A percentile compares a stretch with the other conserved stretches of the same genome.
Conservation (phyloP, 1,284 basidiomycete species). For the Trichosporon sp. region DNA sequence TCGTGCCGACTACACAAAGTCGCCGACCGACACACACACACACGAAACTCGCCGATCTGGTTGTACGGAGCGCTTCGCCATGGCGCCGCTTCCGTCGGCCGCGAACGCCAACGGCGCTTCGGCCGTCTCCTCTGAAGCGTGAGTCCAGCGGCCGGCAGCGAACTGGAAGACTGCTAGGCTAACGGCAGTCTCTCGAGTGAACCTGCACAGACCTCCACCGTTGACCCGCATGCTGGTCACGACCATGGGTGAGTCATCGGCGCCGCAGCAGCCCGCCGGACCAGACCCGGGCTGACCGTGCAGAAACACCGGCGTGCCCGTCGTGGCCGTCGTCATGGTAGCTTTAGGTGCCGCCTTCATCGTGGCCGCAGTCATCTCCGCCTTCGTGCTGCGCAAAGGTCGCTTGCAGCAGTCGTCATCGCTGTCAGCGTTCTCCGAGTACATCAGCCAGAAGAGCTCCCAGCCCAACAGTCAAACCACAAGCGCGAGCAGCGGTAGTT, state of each 20-base stretch:
- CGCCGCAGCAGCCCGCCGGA: not conserved
- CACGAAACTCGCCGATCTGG: not conserved
- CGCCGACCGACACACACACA: not conserved
- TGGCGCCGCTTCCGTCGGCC: not conserved
- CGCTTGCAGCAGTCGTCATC: not conserved
- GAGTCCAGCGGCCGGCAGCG: not conserved
- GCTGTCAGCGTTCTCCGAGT: not conserved
- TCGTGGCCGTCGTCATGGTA: constrained; percentile 18
- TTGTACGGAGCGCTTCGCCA: not conserved
- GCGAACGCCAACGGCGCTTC: not conserved
- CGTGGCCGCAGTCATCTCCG: constrained; percentile 4
- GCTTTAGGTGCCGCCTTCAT: constrained; percentile 18
- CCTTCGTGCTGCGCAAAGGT: constrained; percentile 10
- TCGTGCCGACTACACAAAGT: not conserved
- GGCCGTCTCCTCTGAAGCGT: not conserved
- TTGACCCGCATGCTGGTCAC: not conserved
- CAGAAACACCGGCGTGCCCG: not conserved
- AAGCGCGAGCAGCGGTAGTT: constrained; percentile 1
- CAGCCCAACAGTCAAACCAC: not conserved
- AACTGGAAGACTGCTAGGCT: not conserved
- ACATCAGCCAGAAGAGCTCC: not conserved
- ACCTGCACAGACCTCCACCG: not conserved
- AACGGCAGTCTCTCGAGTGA: not conserved
- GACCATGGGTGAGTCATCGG: constrained; percentile 1
- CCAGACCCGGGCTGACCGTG: not conserved